These are phyloP conservation scores for Boletus rubescentipes DNA, from an alignment of 768 basidiomycete genomes.

Conservation along the genomic window DNA sequence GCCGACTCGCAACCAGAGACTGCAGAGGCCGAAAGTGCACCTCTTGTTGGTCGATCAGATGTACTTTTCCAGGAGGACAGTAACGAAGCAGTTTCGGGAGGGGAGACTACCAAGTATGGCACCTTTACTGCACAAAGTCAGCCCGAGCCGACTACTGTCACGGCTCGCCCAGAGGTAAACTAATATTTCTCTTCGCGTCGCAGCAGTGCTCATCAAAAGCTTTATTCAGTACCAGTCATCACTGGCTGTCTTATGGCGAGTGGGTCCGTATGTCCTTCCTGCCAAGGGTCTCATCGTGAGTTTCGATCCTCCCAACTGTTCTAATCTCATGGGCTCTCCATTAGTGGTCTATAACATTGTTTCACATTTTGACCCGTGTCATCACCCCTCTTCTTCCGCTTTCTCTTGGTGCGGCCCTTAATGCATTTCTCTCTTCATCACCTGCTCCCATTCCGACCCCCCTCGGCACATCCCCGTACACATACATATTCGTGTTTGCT, in stretches of 20 bases:
- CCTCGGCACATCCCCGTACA: constrained; percentile 56
- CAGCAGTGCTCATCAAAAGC: not conserved
- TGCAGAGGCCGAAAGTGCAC: constrained; percentile 21
- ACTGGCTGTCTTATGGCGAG: constrained; percentile 14
- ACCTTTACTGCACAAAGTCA: constrained; percentile 50
- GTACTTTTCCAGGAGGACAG: constrained; percentile 55
- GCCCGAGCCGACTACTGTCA: not conserved
- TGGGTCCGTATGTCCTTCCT: constrained; percentile 21
- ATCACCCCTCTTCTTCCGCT: constrained; percentile 73
- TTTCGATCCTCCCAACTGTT: not conserved
- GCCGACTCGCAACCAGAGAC: constrained; percentile 18
- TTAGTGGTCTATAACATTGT: constrained; percentile 63
- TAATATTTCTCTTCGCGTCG: not conserved
- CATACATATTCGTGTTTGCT: constrained; percentile 66
- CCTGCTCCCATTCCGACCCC: constrained; percentile 21
- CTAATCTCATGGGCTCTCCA: constrained; percentile 1
- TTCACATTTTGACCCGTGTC: constrained; percentile 73
- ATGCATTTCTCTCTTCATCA: constrained; percentile 18
- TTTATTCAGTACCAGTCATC: constrained; percentile 14
- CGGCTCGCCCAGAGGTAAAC: constrained; percentile 14
- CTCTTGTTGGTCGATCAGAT: constrained; percentile 40
- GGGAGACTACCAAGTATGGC: constrained; percentile 64
- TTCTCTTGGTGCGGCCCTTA: constrained; percentile 51
- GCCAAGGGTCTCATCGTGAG: constrained; percentile 26
- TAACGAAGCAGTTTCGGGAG: constrained; percentile 32